Evolutionary conservation across 2,329 filamentous ascomycete species (phyloP), one percentile per base, ranked within the genome.

Genomic region (Neofusicoccum ribis): DNA sequence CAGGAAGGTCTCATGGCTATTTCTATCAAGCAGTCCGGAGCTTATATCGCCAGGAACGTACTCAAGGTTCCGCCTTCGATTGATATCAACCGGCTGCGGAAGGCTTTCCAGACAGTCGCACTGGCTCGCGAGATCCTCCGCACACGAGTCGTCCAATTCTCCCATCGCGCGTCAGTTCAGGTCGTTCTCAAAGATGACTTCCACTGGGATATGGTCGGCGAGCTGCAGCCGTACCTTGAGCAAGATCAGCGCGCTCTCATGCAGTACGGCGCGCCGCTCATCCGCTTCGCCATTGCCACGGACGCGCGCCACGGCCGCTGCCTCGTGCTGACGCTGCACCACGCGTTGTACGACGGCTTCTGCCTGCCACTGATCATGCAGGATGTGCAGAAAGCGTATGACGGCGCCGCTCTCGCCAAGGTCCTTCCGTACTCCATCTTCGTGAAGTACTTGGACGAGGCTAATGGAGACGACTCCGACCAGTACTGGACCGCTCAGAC

Each of bases 1-100:
- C 85, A 87, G 66, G 84, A 85, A 70, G 83, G 81, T 1, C 77
- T 87, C 2, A 82, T 87, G 76, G 82, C 84, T 0, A 71, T 86
- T 4, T 83, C 84, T 2, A 78, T 79, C 65, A 84, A 83, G 70
- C 76, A 82, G 34, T 77, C 79, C 34, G 84, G 83, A 51, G 81
- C 82, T 0, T 87, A 86, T 44, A 79, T 86, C 2, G 83, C 82
- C 27, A 17, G 31, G 27, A 46, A 49, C 17, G 27, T 36, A 11
- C 23, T 61, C 12, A 27, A 27, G n/a, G 27, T 61, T 8, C 58
- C 44, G 11, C 60, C 71, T 3, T 64, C 73, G 3, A 69, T 82
- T 6, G 69, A 76, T 51, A 41, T 76, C 8, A 34, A 67, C 5
- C 70, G 70, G 12, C 83, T 84, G 72, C 79, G 80, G 66, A 66